Evolutionary conservation across 352 stramenopile species (phyloP).

Genomic region (Pythium dissotocum): DNA sequence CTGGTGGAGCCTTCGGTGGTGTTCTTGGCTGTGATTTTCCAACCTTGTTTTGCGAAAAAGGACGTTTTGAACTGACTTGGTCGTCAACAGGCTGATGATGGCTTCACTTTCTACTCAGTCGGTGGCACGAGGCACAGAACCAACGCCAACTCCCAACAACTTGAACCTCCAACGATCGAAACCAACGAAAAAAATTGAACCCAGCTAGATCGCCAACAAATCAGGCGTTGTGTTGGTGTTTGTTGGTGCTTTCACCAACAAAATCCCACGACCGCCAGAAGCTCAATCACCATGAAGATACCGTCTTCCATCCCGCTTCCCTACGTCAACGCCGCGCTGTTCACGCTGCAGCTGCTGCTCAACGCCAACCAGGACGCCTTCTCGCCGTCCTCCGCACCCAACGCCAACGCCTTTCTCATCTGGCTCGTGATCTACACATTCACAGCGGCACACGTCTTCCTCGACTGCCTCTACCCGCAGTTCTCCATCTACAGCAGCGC

Average conservation of each 20-base stretch:
- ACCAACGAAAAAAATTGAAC: slow-evolving; percentile 4
- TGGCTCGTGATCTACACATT: slow-evolving; percentile 69
- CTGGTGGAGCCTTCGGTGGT: not conserved
- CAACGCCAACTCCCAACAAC: too few species aligned
- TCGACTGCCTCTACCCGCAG: slow-evolving; percentile 49
- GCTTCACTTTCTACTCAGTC: slow-evolving; percentile 12
- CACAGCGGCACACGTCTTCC: slow-evolving; percentile 44
- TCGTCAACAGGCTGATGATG: slow-evolving; percentile 21
- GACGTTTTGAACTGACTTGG: not conserved
- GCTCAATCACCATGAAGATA: slow-evolving; percentile 3
- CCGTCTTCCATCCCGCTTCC: slow-evolving; percentile 27
- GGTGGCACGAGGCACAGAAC: slow-evolving; percentile 12
- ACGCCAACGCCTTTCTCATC: slow-evolving; percentile 56
- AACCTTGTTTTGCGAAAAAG: not conserved
- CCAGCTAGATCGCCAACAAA: not conserved
- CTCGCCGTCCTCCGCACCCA: slow-evolving; percentile 28
- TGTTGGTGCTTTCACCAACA: not conserved
- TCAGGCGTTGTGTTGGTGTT: not conserved
- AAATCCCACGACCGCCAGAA: not conserved
- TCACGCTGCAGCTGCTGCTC: slow-evolving; percentile 47
- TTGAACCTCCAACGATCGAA: slow-evolving; percentile 4
- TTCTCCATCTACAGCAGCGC: slow-evolving; percentile 48
- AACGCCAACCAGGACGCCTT: slow-evolving; percentile 44
- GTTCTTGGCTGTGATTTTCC: not conserved
- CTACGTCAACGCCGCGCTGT: slow-evolving; percentile 57